Conservation (phyloP, 106 monocot species). For the Platanthera zijinensis region DNA sequence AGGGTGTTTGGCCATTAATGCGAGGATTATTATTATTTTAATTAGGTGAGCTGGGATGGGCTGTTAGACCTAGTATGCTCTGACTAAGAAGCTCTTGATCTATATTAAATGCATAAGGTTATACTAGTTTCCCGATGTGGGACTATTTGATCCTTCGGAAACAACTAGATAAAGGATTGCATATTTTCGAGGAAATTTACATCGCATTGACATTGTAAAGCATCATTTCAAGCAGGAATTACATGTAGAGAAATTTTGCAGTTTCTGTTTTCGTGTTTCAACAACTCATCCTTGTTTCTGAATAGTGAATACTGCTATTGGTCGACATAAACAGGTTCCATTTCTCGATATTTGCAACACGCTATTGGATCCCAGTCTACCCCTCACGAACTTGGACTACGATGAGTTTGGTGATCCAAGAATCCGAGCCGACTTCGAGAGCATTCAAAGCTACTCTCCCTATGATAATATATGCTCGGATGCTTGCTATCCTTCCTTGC, state of each 20-base stretch:
- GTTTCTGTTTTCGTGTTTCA: neutral
- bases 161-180: too few relatives aligned
- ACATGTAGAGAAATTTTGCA: neutral
- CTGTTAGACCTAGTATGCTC: too few relatives aligned
- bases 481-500: constrained; percentile 54
- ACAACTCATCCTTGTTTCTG: constrained; percentile 1
- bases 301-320: neutral
- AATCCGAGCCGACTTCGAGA: constrained; percentile 48
- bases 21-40: too few relatives aligned
- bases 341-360: constrained; percentile 96
- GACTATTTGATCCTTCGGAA: too few relatives aligned
- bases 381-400: constrained; percentile 84
- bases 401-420: constrained; percentile 95
- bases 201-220: too few relatives aligned
- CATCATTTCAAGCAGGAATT: neutral
- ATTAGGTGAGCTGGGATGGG: too few relatives aligned
- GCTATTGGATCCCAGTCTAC: constrained; percentile 77
- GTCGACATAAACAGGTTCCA: constrained; percentile 58
- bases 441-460: constrained; percentile 70
- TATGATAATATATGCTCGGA: constrained; percentile 64
- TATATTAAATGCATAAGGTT: too few relatives aligned
- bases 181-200: too few relatives aligned
- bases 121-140: too few relatives aligned
- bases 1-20: too few relatives aligned
- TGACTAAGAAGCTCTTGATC: too few relatives aligned